Conservation (phyloP, 140 eudicot genomes). For the Bidens hawaiensis region DNA sequence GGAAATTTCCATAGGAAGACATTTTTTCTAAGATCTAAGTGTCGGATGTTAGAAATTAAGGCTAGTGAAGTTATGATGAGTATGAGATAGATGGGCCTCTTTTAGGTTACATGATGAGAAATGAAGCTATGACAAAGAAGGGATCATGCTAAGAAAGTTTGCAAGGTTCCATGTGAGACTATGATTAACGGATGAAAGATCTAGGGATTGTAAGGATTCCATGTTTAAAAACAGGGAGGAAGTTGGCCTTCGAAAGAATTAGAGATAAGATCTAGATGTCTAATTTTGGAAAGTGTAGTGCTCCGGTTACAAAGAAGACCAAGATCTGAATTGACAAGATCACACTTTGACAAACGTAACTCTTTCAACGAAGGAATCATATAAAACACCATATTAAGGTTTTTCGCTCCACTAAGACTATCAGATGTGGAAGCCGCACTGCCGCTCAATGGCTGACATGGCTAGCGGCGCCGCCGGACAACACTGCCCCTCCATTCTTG, state of each 20-base stretch:
- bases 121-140: slow-evolving; percentile 1
- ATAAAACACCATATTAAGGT: background rate
- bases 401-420: background rate
- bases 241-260: background rate
- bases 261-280: background rate
- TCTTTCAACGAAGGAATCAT: background rate
- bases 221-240: background rate
- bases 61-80: background rate
- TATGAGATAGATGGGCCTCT: background rate
- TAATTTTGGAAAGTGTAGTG: background rate
- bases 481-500: no score
- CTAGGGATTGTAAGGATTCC: background rate
- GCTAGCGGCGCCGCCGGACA: no score
- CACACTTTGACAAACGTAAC: background rate
- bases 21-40: slow-evolving; percentile 2
- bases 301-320: background rate
- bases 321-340: background rate
- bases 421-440: no score
- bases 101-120: background rate
- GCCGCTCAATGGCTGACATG: no score
- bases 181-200: background rate
- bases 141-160: background rate
- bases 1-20: background rate
- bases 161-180: background rate
- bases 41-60: background rate